These are phyloP conservation scores for Cladosporium austrohemisphaericum DNA, from an alignment of 2,329 filamentous ascomycete genomes.

Conservation along the genomic window DNA sequence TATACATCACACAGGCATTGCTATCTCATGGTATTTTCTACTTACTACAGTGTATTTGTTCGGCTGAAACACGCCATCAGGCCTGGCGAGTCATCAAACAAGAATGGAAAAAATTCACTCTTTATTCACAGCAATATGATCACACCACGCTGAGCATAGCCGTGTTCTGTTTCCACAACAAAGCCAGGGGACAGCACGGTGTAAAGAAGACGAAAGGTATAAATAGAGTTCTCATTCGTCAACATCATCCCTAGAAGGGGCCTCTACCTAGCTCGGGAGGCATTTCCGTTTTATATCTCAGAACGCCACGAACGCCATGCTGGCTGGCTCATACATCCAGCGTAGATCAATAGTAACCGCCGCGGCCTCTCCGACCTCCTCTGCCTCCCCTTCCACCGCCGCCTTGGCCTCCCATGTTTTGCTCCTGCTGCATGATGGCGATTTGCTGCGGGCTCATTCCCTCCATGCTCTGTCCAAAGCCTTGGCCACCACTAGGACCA, in stretches of 20 bases:
- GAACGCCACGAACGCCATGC: conserved; percentile 11
- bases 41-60: no score
- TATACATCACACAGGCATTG: no score
- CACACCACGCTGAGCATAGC: no score
- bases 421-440: conserved; percentile 34
- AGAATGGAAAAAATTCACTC: no score
- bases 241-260: neutral
- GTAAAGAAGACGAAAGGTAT: no score
- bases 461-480: conserved; percentile 24
- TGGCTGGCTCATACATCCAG: neutral
- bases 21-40: no score
- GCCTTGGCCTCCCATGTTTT: conserved; percentile 16
- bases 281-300: neutral
- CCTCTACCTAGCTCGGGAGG: conserved; percentile 7
- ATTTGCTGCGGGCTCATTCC: conserved; percentile 35
- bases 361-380: conserved; percentile 21
- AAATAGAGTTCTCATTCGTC: neutral
- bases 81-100: no score
- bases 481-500: conserved; percentile 4
- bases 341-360: conserved; percentile 15
- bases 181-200: no score
- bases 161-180: no score
- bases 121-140: no score
- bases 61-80: no score
- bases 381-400: conserved; percentile 31